Percentiles rank a stretch among this genome's conserved stretches.
These are phyloP conservation scores for Gymnopilus dilepis DNA, from an alignment of 768 basidiomycete species.

Conservation along the genomic window DNA sequence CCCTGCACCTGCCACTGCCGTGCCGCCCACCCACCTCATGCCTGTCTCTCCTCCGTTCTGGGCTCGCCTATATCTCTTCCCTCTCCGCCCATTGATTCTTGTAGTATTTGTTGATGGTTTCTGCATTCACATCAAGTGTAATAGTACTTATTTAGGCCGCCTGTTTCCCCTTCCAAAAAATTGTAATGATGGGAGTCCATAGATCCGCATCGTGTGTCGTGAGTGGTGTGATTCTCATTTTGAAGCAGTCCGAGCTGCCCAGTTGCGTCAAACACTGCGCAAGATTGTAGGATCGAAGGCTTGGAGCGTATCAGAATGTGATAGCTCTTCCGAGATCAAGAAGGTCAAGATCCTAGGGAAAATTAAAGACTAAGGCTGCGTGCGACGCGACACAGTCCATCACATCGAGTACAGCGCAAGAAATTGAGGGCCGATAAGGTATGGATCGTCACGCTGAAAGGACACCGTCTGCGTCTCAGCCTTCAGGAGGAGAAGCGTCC, in stretches of 20 bases:
- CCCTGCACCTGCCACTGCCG: background rate
- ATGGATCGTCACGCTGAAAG: background rate
- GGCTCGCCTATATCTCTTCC: background rate
- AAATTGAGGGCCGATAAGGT: background rate
- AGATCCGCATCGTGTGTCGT: background rate
- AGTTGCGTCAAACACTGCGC: background rate
- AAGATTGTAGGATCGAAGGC: background rate
- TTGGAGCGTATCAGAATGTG: background rate
- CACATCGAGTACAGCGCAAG: background rate
- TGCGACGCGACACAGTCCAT: background rate
- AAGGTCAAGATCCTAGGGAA: background rate
- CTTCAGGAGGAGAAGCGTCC: background rate
- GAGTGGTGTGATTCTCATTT: background rate
- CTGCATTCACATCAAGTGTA: background rate
- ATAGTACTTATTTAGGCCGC: conserved; percentile 1
- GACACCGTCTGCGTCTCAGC: background rate
- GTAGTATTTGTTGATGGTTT: background rate
- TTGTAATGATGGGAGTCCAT: background rate
- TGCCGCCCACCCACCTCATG: background rate
- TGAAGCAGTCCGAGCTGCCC: background rate
- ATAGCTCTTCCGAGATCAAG: background rate
- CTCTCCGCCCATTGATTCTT: background rate
- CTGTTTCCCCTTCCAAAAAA: background rate
- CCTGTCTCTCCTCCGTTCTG: background rate
- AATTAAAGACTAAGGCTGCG: background rate